These are phyloP conservation scores for Sanguinoderma infundibulare DNA, from an alignment of 1,284 basidiomycete species.

Conservation along the genomic window DNA sequence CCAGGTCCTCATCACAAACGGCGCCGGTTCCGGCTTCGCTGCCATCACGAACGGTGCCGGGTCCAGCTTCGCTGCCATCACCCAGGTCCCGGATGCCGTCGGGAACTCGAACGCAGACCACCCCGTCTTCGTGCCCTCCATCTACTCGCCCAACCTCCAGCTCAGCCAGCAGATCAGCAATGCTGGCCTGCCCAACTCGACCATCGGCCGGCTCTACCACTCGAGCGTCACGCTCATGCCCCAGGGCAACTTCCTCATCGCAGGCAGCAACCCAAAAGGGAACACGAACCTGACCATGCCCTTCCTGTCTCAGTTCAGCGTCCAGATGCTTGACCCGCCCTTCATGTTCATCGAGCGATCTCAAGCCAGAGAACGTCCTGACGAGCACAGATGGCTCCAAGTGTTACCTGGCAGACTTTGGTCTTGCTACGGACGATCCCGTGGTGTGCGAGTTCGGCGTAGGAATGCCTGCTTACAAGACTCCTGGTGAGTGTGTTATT, in stretches of 20 bases:
- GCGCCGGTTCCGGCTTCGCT: constrained; percentile 59
- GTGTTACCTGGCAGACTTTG: constrained; percentile 71
- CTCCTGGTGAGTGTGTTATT: constrained; percentile 45
- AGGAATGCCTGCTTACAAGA: constrained; percentile 62
- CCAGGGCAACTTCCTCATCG: constrained; percentile 65
- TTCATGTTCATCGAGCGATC: constrained; percentile 51
- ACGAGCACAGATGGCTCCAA: constrained; percentile 49
- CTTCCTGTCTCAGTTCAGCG: constrained; percentile 83
- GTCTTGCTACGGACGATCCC: constrained; percentile 60
- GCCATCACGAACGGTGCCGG: no score
- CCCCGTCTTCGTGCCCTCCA: constrained; percentile 55
- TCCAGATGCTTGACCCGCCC: constrained; percentile 79
- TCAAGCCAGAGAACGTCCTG: constrained; percentile 80
- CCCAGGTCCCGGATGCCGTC: constrained; percentile 52
- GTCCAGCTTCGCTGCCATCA: constrained; percentile 61
- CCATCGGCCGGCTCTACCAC: constrained; percentile 80
- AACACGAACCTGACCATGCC: constrained; percentile 55
- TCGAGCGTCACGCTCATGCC: constrained; percentile 78
- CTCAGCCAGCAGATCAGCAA: constrained; percentile 65
- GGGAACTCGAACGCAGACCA: no score
- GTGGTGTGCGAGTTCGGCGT: constrained; percentile 55
- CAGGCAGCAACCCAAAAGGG: no score
- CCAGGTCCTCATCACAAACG: constrained; percentile 73
- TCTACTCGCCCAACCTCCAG: constrained; percentile 65
- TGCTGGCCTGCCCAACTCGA: constrained; percentile 58